Evolutionary conservation across 345 rosid species (phyloP), one percentile per base, ranked within the genome.

Genomic region (Lumnitzera racemosa): DNA sequence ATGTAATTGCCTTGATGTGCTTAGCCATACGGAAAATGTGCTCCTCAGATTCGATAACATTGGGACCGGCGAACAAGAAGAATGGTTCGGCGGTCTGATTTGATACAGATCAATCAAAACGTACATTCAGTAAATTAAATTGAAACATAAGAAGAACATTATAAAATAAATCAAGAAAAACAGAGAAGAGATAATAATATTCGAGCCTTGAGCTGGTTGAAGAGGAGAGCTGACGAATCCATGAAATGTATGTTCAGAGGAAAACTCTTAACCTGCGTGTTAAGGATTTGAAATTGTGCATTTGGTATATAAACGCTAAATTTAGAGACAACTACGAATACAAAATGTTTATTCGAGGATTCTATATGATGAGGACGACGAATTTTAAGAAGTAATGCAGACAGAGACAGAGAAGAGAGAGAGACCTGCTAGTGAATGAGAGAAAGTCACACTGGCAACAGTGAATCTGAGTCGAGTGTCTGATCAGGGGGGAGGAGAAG

Each of bases 11-110:
- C 80, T 88, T 90, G 27, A 94, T 78, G 69, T 80, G 82, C 41
- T 70, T 78, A 53, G 97, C 97, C 95, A 94, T 86, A 50, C 65
- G 73, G 52, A 90, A 69, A 72, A 84, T 70, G 67, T 94, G 97
- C 56, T 94, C 92, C 68, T 94, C 97, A 5, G 97, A 94, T 79
- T 90, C 97, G 55, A 94, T 94, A 72, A 90, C 99, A 84, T 88
- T 90, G 64, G 92, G 97, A 55, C 97, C 97, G 1, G 97, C 97
- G 63, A 90, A 65, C 70, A 94, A 68, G 81, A 94, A 94, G 73
- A 94, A 90, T 5, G 97, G 96, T 12, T 86, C 85, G 29, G 97
- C 86, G 49, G 73, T 81, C 97, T 94, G 83, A n/a, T 20, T 9
- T 61, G 62, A 46, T 46, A 41, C 46, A 49, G 16, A 4, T 14